phyloP scores from a whole-genome alignment of 2,329 filamentous ascomycete species.

The Aspergillus glaucus region DNA sequence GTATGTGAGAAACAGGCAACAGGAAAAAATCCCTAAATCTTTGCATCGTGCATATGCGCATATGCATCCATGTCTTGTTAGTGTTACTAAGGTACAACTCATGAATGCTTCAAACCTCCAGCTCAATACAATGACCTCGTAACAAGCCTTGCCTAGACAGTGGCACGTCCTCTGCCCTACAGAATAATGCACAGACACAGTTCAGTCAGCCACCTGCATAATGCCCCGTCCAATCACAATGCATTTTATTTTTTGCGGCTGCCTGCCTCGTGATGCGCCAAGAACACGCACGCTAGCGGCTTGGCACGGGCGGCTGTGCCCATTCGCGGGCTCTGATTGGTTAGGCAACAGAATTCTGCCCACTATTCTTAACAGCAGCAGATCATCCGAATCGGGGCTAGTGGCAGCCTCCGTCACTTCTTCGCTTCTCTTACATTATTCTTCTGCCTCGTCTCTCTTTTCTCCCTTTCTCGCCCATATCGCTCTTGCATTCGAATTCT shows the following conservation, averaged over 20 bases:
- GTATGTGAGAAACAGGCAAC: too few species aligned
- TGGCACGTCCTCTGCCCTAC: not conserved
- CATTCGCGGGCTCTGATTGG: conserved; percentile 30
- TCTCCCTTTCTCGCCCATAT: not conserved
- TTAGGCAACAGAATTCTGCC: conserved; percentile 39
- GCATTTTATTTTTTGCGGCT: conserved; percentile 15
- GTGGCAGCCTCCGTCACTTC: conserved; percentile 14
- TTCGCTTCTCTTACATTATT: not conserved
- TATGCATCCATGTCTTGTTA: too few species aligned
- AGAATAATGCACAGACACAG: not conserved
- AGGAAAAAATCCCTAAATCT: too few species aligned
- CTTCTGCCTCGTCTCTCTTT: not conserved
- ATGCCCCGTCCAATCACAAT: not conserved
- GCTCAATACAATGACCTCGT: too few species aligned
- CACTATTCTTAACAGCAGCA: conserved; percentile 22
- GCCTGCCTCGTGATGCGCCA: conserved; percentile 23
- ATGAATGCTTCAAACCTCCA: too few species aligned
- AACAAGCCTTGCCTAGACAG: too few species aligned
- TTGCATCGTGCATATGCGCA: too few species aligned
- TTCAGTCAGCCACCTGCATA: not conserved
- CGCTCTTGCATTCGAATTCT: too few species aligned
- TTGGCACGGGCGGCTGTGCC: conserved; percentile 20
- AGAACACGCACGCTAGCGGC: conserved; percentile 11
- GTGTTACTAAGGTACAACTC: too few species aligned
- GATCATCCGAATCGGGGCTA: conserved; percentile 7